phyloP scores from a whole-genome alignment of 805 yeast species.

The Saccharomycopsis vini region DNA sequence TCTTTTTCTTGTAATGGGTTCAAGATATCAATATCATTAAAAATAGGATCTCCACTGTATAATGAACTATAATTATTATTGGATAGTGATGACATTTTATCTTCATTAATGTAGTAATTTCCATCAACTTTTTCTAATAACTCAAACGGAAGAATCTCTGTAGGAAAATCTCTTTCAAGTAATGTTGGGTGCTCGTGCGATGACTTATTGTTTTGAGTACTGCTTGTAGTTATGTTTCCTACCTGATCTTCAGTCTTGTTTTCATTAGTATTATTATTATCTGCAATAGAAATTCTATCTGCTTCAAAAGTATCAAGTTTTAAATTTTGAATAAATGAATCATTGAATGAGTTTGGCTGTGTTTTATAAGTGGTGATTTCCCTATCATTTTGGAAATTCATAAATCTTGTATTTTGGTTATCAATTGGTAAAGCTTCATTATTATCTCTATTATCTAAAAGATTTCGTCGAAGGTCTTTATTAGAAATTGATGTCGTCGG shows the following conservation, averaged over 20 bases:
- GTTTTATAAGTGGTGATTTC: slow-evolving; percentile 11
- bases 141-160: slow-evolving; percentile 19
- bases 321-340: slow-evolving; percentile 7
- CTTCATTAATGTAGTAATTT: slow-evolving; percentile 12
- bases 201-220: background rate
- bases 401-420: no score
- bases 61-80: slow-evolving; percentile 12
- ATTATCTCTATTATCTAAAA: no score
- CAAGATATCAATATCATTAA: slow-evolving; percentile 9
- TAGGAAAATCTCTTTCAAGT: slow-evolving; percentile 20
- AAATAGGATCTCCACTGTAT: slow-evolving; percentile 1
- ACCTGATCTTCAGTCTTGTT: background rate
- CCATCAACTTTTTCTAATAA: slow-evolving; percentile 18
- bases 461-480: no score
- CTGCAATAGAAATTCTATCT: background rate
- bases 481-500: no score
- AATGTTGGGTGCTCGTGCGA: slow-evolving; percentile 13
- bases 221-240: background rate
- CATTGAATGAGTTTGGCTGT: slow-evolving; percentile 18
- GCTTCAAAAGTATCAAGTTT: background rate
- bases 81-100: slow-evolving; percentile 1
- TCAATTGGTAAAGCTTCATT: background rate
- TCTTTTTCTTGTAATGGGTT: slow-evolving; percentile 10
- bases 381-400: no score
- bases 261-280: background rate